Evolutionary conservation across 202 grass and related monocot species (phyloP), one percentile per base, ranked within the genome.

Genomic region (Carex arenaria): DNA sequence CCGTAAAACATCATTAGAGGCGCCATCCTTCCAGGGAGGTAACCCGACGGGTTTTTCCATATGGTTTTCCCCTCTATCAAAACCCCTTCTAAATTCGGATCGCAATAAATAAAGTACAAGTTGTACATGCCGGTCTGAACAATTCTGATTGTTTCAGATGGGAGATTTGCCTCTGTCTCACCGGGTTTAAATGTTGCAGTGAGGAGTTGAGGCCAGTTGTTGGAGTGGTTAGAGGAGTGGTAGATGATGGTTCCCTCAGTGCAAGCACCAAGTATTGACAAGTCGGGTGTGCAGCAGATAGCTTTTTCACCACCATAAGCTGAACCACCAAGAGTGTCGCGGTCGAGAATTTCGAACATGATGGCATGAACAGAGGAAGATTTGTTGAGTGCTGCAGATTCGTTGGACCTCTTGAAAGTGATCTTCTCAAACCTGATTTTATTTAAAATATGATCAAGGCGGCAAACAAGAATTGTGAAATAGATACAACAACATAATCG

Each of bases 41-140:
- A 98, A 18, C 92, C 92, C 22, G 68, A 85, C 17, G 82, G 87
- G 82, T 94, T 98, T 88, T 93, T 98, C 95, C 95, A 98, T 72
- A 98, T 91, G 47, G 90, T 98, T 88, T 93, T 98, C 38, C 94
- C 94, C 1, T 80, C 60, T 3, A 69, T 76, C 4, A 47, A 62
- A 34, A 89, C 63, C 43, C 72, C 65, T 66, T 85, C 84, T 67
- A 85, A 90, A 20, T 88, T 64, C 0, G 64, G 42, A 81, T 94
- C 84, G 55, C 94, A 97, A 85, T 88, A 91, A 38, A 93, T 87
- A 82, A 97, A 97, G 20, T 88, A 86, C 45, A 97, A 88, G 61
- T 63, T 90, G 87, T 97, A 97, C 95, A 98, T 95, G 62, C 89
- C 92, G 3, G 92, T 98, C 73, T 83, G 64, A 40, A 70, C 52